Evolutionary conservation across 225 moss, liverwort and hornwort species (phyloP), one percentile per base, ranked within the genome.

Genomic region (Physcomitrellopsis africana): DNA sequence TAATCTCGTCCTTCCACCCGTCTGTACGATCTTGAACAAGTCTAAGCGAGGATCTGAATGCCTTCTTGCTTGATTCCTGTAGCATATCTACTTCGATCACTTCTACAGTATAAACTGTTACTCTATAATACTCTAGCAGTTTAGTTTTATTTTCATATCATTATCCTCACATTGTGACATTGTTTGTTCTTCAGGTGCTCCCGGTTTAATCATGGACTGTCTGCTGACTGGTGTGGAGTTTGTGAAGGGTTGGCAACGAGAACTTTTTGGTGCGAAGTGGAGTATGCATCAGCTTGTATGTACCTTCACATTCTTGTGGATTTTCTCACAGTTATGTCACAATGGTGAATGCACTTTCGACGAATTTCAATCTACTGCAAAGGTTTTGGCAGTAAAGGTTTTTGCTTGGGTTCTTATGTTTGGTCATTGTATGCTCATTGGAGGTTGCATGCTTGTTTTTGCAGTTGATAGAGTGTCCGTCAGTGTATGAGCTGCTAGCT

Each of bases 401-500:
- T 66, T 65, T 56, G 46, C 45, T 27, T 3, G 19, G 19, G 32
- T 9, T 48, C 53, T 60, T 60, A 15, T 17, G 13, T 45, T 49
- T 63, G 20, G 71, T 26, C 49, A 41, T 44, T 48, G 16, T 60
- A 29, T 77, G 9, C 45, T 77, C 8, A 56, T 64, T 17, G 65
- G 56, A 61, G 49, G 43, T 14, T 22, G 12, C 19, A 22, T 69
- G 64, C 65, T 58, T 73, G 53, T 54, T 67, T 78, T 4, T 83
- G 89, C 92, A 96, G 96, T 86, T 96, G 54, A 96, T 96, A 60
- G 96, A 96, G 85, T 97, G 97, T 62, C 97, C 97, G 73, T 93
- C 97, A 15, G 92, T 96, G 14, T 96, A 96, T 71, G 96, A 97
- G 83, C 84, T 97, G 53, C 89, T 97, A 85, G 90, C 97, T 44